These are phyloP conservation scores for Ophioceras dolichostomum DNA, from an alignment of 2,329 filamentous ascomycete species.

Conservation along the genomic window DNA sequence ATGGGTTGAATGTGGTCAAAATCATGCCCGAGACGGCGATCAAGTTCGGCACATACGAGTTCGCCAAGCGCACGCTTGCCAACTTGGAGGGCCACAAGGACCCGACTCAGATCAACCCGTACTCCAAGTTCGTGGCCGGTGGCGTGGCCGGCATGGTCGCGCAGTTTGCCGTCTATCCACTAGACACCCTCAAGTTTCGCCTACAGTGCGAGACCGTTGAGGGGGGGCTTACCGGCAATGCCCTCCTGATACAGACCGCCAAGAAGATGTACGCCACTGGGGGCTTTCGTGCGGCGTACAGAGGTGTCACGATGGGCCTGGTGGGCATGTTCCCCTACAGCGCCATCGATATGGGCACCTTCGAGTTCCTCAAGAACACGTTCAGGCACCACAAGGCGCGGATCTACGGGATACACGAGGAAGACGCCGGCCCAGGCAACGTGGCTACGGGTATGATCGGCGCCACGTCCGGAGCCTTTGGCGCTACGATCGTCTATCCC, in stretches of 20 bases:
- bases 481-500: conserved; percentile 89
- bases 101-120: conserved; percentile 63
- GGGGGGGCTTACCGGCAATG: conserved; percentile 72
- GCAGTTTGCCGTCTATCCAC: conserved; percentile 91
- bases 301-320: conserved; percentile 85
- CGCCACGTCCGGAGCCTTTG: conserved; percentile 80
- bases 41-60: conserved; percentile 96
- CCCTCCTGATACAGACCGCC: conserved; percentile 70
- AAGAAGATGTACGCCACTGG: conserved; percentile 75
- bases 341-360: conserved; percentile 90
- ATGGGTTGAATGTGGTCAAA: conserved; percentile 91
- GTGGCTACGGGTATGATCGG: conserved; percentile 81
- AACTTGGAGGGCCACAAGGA: conserved; percentile 81
- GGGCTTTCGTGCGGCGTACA: conserved; percentile 69
- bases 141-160: conserved; percentile 89
- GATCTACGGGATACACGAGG: conserved; percentile 59
- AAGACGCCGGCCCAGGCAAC: conserved; percentile 71
- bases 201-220: conserved; percentile 92
- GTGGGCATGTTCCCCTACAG: conserved; percentile 97
- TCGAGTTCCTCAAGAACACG: conserved; percentile 76
- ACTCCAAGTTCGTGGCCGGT: conserved; percentile 83
- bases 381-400: conserved; percentile 61
- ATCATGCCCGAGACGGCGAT: conserved; percentile 99
- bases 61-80: conserved; percentile 77
- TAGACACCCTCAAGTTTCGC: conserved; percentile 70